phyloP scores from a whole-genome alignment of 75 land plant species.

The Picea glauca region DNA sequence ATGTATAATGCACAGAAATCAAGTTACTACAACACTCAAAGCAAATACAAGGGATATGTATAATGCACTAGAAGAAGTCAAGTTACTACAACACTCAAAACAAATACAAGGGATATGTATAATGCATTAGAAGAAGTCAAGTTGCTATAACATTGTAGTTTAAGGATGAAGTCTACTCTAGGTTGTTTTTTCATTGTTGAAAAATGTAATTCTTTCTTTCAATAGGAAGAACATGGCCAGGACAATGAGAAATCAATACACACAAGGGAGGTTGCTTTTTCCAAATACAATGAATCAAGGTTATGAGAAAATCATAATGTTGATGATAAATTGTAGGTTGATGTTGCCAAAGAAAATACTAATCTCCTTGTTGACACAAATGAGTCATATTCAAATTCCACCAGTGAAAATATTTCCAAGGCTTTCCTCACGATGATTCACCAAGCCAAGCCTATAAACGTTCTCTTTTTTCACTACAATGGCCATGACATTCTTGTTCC shows the following conservation, averaged over 20 bases:
- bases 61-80: background rate
- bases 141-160: background rate
- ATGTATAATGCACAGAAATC: background rate
- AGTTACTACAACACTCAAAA: background rate
- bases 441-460: conserved; percentile 46
- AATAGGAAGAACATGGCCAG: too few relatives aligned
- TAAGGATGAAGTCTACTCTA: background rate
- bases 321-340: too few relatives aligned
- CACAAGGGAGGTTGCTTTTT: background rate
- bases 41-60: background rate
- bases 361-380: too few relatives aligned
- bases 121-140: background rate
- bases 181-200: too few relatives aligned
- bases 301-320: too few relatives aligned
- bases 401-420: conserved; percentile 28
- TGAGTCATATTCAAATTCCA: too few relatives aligned
- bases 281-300: too few relatives aligned
- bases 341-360: too few relatives aligned
- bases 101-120: background rate
- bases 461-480: conserved; percentile 76
- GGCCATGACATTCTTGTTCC: conserved; percentile 72
- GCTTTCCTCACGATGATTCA: conserved; percentile 37
- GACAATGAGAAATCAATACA: background rate
- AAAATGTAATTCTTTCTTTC: too few relatives aligned
- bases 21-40: background rate